Percentiles rank a stretch among this genome's conserved stretches.
phyloP scores from a whole-genome alignment of 2,329 filamentous ascomycete genomes.

The Ceratocystis alfenasii region DNA sequence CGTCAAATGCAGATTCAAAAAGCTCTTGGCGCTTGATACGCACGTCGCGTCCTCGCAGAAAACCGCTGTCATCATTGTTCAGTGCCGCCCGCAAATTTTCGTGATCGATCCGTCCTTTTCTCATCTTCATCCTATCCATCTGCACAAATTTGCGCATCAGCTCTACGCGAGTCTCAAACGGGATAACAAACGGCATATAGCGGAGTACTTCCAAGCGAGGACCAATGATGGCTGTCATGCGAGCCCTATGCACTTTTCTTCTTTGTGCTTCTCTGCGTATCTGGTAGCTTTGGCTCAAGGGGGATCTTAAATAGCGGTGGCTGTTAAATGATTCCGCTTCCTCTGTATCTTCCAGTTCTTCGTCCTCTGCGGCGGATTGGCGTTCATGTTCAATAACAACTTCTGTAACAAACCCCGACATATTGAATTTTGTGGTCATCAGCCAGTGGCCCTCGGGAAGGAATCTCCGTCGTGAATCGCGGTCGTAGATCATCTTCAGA shows the following conservation, averaged over 20 bases:
- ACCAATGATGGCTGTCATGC: conserved; percentile 64
- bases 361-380: conserved; percentile 44
- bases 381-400: conserved; percentile 82
- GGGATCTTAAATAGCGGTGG: not conserved
- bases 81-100: conserved; percentile 25
- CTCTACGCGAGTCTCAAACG: conserved; percentile 79
- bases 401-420: conserved; percentile 73
- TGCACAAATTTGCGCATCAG: conserved; percentile 76
- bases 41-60: conserved; percentile 50
- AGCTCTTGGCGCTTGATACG: conserved; percentile 65
- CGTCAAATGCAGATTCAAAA: conserved; percentile 73
- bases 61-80: conserved; percentile 4
- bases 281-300: not conserved
- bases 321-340: conserved; percentile 23
- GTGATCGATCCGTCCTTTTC: conserved; percentile 40
- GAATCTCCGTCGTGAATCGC: conserved; percentile 80
- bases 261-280: conserved; percentile 20
- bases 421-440: conserved; percentile 79
- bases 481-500: conserved; percentile 78
- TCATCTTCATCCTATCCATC: conserved; percentile 62
- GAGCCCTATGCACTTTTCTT: conserved; percentile 46
- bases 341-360: conserved; percentile 31
- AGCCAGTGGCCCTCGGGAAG: conserved; percentile 80
- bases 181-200: conserved; percentile 95
- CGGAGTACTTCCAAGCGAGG: conserved; percentile 82